Base-by-base conservation (phyloP, 768 basidiomycete genomes). In the Asterophora parasitica region DNA sequence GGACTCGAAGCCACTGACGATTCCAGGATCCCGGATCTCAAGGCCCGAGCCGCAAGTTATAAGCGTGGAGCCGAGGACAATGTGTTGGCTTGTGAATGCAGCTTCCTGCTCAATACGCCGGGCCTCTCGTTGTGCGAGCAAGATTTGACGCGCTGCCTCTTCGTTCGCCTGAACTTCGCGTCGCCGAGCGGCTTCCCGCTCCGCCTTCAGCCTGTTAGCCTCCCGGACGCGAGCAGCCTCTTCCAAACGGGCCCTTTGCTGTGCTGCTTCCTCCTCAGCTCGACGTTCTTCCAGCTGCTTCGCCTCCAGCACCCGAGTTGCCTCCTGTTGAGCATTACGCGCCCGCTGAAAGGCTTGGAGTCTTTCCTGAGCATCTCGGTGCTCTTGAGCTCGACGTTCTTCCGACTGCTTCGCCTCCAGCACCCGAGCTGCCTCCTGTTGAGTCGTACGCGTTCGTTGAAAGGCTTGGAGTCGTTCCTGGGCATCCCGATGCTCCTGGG, bases 1-100 rank as follows among this genome's bases (percentile, higher is more conserved):
- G 5, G 74, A 70, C 34, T 83, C 77, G 51, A 78, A 81, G 4
- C 77, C 79, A 13, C 73, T 66, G 20, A 77, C 58, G 26, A 79
- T 51, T 27, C 65, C 23, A 23, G 23, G 23, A 23, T 23, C 58
- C 32, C 61, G 61, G 32, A 83, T 63, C n/a, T 71, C 62, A 30
- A 78, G 57, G 4, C 81, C 81, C 2, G 77, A 72, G 23, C 66
- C 66, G 34, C 67, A 81, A 2, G 76, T 76, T 15, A 77, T 72
- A 34, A 81, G 62, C 36, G 70, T 73, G n/a, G 70, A 66, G 6
- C 72, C 74, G 15, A 66, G 65, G 12, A 79, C 70, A n/a, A 76
- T 51, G 41, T 68, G 68, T 45, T 63, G 73, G 9, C 72, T 65
- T 1, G 67, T 70, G 39, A 65, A 65, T 3, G 65, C 55, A 4